A percentile compares a stretch with the other conserved stretches of the same genome.
These are phyloP conservation scores for Chlorella variabilis DNA, from an alignment of 163 green algal genomes.

Conservation along the genomic window DNA sequence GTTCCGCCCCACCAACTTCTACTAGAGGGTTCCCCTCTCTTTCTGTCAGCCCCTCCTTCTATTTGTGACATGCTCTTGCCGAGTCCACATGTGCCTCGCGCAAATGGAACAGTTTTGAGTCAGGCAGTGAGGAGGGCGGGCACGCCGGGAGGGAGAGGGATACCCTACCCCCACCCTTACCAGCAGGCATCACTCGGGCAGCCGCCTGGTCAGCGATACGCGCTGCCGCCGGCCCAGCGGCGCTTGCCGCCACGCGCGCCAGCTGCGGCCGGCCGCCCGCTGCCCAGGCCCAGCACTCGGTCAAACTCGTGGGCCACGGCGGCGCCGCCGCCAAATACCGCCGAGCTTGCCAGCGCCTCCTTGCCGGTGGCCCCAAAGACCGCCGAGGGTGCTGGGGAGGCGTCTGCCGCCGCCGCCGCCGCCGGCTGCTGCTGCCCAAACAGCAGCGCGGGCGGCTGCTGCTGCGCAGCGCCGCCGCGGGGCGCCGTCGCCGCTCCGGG, in stretches of 20 bases:
- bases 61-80: no score
- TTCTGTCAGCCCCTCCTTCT: no score
- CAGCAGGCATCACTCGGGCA: no score
- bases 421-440: neutral
- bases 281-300: slow-evolving; percentile 20
- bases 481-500: neutral
- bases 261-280: neutral
- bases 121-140: no score
- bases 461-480: neutral
- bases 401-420: neutral
- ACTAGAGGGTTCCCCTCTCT: no score
- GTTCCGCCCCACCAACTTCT: no score
- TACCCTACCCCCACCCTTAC: no score
- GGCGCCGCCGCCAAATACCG: neutral
- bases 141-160: no score
- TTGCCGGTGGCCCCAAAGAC: neutral
- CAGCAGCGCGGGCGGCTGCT: neutral
- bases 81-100: no score
- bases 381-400: neutral
- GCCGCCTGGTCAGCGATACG: slow-evolving; percentile 21
- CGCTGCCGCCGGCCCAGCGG: neutral
- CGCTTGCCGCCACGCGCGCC: neutral
- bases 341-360: neutral
- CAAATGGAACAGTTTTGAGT: no score
- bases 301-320: slow-evolving; percentile 28